phyloP scores from a whole-genome alignment of 2,329 filamentous ascomycete genomes.

The Didymella keratinophila region DNA sequence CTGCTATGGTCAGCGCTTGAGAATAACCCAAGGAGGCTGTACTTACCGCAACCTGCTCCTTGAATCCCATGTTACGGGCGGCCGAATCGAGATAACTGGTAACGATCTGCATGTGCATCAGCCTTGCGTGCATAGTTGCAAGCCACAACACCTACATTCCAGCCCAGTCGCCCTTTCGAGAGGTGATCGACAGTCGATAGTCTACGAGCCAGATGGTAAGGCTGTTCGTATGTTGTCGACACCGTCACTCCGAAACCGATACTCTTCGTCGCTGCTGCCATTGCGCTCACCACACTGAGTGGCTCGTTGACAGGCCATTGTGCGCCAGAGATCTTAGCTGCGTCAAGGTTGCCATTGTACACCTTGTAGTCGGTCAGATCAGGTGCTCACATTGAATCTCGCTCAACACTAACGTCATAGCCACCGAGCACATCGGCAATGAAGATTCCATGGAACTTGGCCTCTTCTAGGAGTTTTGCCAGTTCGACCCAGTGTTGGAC shows the following conservation, averaged over 20 bases:
- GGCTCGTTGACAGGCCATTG: constrained; percentile 79
- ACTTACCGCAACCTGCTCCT: constrained; percentile 64
- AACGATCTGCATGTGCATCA: constrained; percentile 60
- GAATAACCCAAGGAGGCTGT: constrained; percentile 58
- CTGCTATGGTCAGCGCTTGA: constrained; percentile 46
- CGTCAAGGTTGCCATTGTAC: constrained; percentile 69
- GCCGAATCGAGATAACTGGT: constrained; percentile 74
- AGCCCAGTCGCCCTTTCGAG: constrained; percentile 63
- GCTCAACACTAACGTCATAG: constrained; percentile 62
- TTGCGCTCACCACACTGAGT: constrained; percentile 67
- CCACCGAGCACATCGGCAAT: constrained; percentile 60
- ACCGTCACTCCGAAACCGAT: constrained; percentile 75
- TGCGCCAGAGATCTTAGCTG: constrained; percentile 68
- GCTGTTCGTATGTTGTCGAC: constrained; percentile 73
- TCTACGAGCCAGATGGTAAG: constrained; percentile 71
- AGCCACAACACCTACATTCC: constrained; percentile 34
- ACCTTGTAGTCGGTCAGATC: constrained; percentile 42
- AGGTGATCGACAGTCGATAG: constrained; percentile 73
- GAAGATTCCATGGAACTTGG: constrained; percentile 53
- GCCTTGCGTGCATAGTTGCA: not conserved
- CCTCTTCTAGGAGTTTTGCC: constrained; percentile 50
- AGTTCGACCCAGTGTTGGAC: constrained; percentile 50
- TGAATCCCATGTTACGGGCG: constrained; percentile 67
- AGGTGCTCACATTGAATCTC: too few species aligned
- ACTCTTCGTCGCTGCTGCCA: constrained; percentile 72